A percentile compares a stretch with the other conserved stretches of the same genome.
Conservation (phyloP, 2,329 filamentous ascomycete genomes). For the Nothomitra cinnamomea region DNA sequence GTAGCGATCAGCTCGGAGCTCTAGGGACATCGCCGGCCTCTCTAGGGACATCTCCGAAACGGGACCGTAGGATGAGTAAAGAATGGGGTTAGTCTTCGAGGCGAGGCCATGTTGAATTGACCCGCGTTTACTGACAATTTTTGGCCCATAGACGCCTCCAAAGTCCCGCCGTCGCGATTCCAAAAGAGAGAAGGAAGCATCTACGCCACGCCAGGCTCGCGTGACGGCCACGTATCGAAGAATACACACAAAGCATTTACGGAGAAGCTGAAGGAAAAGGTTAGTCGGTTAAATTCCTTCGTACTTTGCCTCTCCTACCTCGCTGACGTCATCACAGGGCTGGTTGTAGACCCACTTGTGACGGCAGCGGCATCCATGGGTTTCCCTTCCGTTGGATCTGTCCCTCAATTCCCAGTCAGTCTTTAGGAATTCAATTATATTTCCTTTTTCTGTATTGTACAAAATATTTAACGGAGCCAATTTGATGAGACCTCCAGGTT, state of each 20-base stretch:
- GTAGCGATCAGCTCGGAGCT: constrained; percentile 5
- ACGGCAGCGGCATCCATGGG: not conserved
- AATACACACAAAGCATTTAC: constrained; percentile 40
- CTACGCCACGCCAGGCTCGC: constrained; percentile 45
- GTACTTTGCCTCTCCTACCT: not conserved
- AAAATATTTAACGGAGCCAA: not conserved
- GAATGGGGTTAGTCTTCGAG: constrained; percentile 16
- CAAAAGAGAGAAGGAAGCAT: constrained; percentile 54
- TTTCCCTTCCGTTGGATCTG: not conserved
- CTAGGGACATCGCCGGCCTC: constrained; percentile 14
- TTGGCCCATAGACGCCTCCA: constrained; percentile 37
- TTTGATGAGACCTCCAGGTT: not conserved
- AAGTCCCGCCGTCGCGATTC: constrained; percentile 49
- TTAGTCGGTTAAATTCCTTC: constrained; percentile 7
- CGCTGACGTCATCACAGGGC: not conserved
- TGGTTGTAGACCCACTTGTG: not conserved
- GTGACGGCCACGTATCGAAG: constrained; percentile 48
- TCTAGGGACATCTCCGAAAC: constrained; percentile 11
- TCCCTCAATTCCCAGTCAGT: not conserved
- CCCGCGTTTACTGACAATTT: not conserved
- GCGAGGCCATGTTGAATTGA: not conserved
- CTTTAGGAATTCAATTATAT: not conserved
- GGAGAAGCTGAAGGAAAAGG: constrained; percentile 32
- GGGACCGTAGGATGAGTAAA: constrained; percentile 21
- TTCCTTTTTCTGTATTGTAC: constrained; percentile 4